Conservation (phyloP, 192 early-diverging fungal species). For the Entophlyctis helioformis region DNA sequence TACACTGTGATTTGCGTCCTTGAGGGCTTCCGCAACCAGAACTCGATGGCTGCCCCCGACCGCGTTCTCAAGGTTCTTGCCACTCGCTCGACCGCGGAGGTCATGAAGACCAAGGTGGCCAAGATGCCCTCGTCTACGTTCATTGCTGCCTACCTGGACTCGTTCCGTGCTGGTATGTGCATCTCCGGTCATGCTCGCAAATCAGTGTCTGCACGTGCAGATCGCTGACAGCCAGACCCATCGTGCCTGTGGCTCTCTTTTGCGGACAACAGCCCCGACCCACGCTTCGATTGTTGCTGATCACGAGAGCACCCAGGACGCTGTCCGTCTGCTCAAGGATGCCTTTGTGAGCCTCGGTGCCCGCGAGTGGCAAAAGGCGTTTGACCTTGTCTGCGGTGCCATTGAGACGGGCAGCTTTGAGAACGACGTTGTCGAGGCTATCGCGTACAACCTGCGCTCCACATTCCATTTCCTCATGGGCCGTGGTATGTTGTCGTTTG, state of each 20-base stretch:
- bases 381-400: constrained; percentile 1
- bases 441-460: constrained; percentile 74
- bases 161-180: no score
- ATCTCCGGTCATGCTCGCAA: no score
- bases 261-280: constrained; percentile 2
- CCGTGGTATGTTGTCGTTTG: no score
- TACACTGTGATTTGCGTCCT: constrained; percentile 88
- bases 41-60: constrained; percentile 68
- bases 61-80: constrained; percentile 77
- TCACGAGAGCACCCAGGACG: constrained; percentile 10
- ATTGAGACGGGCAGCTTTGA: constrained; percentile 8
- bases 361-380: constrained; percentile 18
- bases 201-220: no score
- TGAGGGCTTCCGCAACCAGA: constrained; percentile 84
- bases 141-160: constrained; percentile 85
- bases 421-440: constrained; percentile 31
- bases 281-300: constrained; percentile 7
- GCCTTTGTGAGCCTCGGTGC: constrained; percentile 50
- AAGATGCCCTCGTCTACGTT: constrained; percentile 86
- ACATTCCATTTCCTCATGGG: constrained; percentile 85
- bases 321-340: constrained; percentile 24
- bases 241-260: no score
- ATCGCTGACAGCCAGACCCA: no score
- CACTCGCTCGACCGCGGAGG: constrained; percentile 62
- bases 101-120: constrained; percentile 44